Conservation (phyloP, 1,284 basidiomycete genomes). For the Rhodotorula sp. region DNA sequence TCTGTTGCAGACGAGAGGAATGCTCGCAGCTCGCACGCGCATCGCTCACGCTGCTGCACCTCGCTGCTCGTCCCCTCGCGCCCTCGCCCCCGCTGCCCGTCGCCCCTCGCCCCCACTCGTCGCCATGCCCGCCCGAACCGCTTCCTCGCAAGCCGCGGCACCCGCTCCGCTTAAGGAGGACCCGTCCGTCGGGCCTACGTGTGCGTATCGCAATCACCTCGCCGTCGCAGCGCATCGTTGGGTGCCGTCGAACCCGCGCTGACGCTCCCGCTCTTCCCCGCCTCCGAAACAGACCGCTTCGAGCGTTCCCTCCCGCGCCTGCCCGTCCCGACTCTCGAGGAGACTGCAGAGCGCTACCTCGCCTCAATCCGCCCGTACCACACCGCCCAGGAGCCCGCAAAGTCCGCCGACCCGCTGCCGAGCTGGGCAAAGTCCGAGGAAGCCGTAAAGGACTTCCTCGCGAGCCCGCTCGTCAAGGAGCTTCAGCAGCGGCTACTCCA, state of each 20-base stretch:
- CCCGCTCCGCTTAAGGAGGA: conserved; percentile 9
- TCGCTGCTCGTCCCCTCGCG: background rate
- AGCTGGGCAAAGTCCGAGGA: conserved; percentile 44
- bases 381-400: conserved; percentile 57
- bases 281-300: conserved; percentile 33
- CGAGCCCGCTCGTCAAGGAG: conserved; percentile 67
- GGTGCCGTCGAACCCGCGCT: background rate
- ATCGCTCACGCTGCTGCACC: conserved; percentile 1
- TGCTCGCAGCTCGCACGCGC: conserved; percentile 3
- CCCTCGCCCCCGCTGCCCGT: background rate
- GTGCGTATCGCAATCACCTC: background rate
- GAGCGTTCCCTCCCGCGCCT: conserved; percentile 74
- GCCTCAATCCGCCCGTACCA: conserved; percentile 76
- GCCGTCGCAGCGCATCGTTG: background rate
- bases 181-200: conserved; percentile 22
- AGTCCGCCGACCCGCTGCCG: conserved; percentile 40
- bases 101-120: conserved; percentile 7
- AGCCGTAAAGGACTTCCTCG: conserved; percentile 69
- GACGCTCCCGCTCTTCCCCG: background rate
- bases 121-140: background rate
- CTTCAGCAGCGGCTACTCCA: conserved; percentile 79
- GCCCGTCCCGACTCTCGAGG: conserved; percentile 77
- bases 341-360: conserved; percentile 82
- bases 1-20: background rate
- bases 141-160: conserved; percentile 1